A percentile compares a stretch with the other conserved stretches of the same genome.
phyloP scores from a whole-genome alignment of 2,329 filamentous ascomycete species.

The Colletotrichum sp. region DNA sequence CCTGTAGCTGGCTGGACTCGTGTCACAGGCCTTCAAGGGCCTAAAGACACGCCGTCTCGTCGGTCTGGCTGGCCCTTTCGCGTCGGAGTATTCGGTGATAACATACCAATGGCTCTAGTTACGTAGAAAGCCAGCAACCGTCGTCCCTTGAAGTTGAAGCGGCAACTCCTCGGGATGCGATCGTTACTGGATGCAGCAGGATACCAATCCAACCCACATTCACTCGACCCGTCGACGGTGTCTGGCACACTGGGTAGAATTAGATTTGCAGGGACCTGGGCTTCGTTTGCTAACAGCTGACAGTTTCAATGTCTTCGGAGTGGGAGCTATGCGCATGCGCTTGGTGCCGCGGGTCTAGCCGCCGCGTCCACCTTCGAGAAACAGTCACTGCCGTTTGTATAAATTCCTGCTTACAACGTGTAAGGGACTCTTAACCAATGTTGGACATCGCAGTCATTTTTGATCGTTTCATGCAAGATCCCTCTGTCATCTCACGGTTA shows the following conservation, averaged over 20 bases:
- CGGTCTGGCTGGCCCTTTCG: neutral
- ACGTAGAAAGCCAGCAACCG: neutral
- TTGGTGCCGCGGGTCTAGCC: neutral
- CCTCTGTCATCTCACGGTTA: too few species aligned
- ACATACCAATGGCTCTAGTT: fast-evolving
- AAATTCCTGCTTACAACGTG: fast-evolving
- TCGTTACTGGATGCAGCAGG: neutral
- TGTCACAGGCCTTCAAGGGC: neutral
- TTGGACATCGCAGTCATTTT: too few species aligned
- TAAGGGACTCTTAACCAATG: neutral
- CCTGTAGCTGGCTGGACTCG: neutral
- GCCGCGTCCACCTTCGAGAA: neutral
- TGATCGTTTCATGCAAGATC: too few species aligned
- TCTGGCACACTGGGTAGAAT: too few species aligned
- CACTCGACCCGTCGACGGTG: neutral
- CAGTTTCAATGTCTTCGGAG: fast-evolving
- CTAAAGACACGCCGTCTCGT: fast-evolving
- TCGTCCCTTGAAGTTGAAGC: neutral
- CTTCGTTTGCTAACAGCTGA: fast-evolving
- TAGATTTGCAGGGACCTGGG: neutral
- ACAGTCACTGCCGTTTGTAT: neutral
- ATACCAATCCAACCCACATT: too few species aligned
- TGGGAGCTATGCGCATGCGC: neutral
- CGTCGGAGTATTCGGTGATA: neutral
- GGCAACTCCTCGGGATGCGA: fast-evolving